phyloP scores from a whole-genome alignment of 805 yeast genomes.

The Starmerella potacharoeniae region DNA sequence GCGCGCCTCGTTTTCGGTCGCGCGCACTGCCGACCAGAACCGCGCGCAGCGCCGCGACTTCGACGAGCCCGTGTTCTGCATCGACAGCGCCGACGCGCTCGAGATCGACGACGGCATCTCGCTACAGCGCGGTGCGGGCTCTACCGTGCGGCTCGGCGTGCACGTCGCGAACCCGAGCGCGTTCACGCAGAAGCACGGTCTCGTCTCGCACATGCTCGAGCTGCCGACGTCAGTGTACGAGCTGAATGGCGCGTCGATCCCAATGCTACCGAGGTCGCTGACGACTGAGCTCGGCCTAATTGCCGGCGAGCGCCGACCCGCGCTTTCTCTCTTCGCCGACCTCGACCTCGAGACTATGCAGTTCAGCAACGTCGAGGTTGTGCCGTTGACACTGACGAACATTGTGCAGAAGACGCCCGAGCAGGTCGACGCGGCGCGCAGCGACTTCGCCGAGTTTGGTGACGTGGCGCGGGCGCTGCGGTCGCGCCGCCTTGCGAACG shows the following conservation, averaged over 20 bases:
- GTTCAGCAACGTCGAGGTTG: conserved; percentile 1
- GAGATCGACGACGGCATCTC: conserved; percentile 94
- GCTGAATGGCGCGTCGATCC: background rate
- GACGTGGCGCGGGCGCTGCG: conserved; percentile 27
- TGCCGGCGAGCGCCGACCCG: background rate
- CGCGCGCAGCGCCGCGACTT: conserved; percentile 5
- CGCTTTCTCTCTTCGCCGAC: conserved; percentile 13
- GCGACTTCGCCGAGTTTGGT: conserved; percentile 24
- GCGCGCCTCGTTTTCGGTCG: background rate
- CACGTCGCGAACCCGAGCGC: conserved; percentile 88
- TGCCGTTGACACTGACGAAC: conserved; percentile 1
- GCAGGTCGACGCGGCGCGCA: background rate
- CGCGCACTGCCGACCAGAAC: conserved; percentile 2
- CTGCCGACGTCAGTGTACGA: conserved; percentile 8
- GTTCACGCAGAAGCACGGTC: conserved; percentile 30
- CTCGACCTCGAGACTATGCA: background rate
- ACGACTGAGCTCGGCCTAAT: conserved; percentile 3
- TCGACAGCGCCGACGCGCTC: conserved; percentile 67
- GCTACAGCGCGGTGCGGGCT: background rate
- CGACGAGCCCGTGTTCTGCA: conserved; percentile 47
- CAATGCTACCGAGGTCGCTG: conserved; percentile 10
- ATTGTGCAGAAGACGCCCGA: background rate
- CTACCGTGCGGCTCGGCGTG: conserved; percentile 36
- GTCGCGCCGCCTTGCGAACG: conserved; percentile 28
- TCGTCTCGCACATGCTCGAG: conserved; percentile 29